Percentiles rank a stretch among this genome's conserved stretches.
These are phyloP conservation scores for Ustilago trichophora DNA, from an alignment of 1,284 basidiomycete species.

Conservation along the genomic window DNA sequence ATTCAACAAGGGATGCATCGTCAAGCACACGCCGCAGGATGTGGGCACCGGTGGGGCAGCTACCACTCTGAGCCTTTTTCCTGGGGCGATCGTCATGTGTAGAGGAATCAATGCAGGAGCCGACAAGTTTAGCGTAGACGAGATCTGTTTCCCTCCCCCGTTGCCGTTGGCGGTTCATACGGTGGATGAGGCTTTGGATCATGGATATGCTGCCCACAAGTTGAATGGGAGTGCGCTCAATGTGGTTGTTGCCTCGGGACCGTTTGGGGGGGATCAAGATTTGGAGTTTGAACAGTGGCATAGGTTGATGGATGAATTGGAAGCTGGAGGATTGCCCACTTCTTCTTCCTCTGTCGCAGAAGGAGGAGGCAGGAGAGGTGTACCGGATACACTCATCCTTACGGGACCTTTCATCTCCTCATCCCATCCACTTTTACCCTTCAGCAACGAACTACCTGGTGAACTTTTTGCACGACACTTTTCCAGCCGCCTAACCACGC, in stretches of 20 bases:
- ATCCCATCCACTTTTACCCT: conserved; percentile 79
- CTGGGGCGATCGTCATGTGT: conserved; percentile 87
- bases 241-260: conserved; percentile 46
- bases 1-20: conserved; percentile 41
- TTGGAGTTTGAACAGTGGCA: conserved; percentile 59
- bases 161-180: conserved; percentile 54
- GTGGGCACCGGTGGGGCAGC: conserved; percentile 21
- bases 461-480: conserved; percentile 79
- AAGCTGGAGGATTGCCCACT: conserved; percentile 28
- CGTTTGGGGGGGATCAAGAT: conserved; percentile 47
- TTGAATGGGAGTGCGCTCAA: conserved; percentile 39
- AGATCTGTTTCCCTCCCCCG: conserved; percentile 74
- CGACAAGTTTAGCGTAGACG: conserved; percentile 82
- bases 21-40: conserved; percentile 47
- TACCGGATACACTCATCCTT: conserved; percentile 81
- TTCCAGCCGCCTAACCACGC: conserved; percentile 72
- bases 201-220: conserved; percentile 28
- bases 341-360: conserved; percentile 71
- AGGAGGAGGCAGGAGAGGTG: conserved; percentile 72
- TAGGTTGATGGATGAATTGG: conserved; percentile 52
- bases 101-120: conserved; percentile 91
- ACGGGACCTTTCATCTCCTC: conserved; percentile 88
- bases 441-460: conserved; percentile 74
- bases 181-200: conserved; percentile 33
- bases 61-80: conserved; percentile 75